Base-by-base conservation (phyloP, 116 monocot species). In the Phalaenopsis hybrid region DNA sequence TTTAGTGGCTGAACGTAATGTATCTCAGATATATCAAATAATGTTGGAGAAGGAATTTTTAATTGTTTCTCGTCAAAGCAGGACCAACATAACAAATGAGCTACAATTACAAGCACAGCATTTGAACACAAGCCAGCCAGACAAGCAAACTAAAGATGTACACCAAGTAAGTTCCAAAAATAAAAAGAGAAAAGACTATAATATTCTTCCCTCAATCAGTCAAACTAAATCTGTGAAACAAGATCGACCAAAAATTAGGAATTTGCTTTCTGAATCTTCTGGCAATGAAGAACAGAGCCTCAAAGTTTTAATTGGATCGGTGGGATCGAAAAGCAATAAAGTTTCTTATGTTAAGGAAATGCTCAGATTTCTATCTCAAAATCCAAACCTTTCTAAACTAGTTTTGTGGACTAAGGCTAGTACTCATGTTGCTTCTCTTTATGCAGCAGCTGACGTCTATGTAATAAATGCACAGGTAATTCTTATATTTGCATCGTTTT, bases 311-410 rank as follows among this genome's bases (percentile, higher is more conserved):
- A 93, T 97, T 80, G 97, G 97, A 52, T 97, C 97, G 5, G 61
- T 97, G 86, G 97, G 97, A 86, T 97, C 94, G 73, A 97, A 97
- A 87, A 97, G 97, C 85, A 97, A 97, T 67, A 97, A 94, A 79
- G 82, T 87, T 11, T 89, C 78, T 55, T 97, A 97, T 74, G 28
- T 97, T 16, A 94, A 90, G 84, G 74, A 45, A 61, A 93, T 97
- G 17, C 74, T 94, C 12, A 76, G 79, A 81, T 93, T 90, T 82
- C 28, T 97, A 49, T 90, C 97, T 85, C 91, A 83, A 72, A 87
- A 97, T 86, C 79, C 88, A 73, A 87, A 87, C 87, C 79, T 91
- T 85, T 85, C 91, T 28, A 89, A 90, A 59, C 51, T 81, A 69
- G 85, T 97, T 44, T 77, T 94, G 44, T 97, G 97, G 97, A 97